A percentile compares a stretch with the other conserved stretches of the same genome.
Evolutionary conservation across 352 stramenopile genomes (phyloP).

Genomic region (Pythium grandisporangium): DNA sequence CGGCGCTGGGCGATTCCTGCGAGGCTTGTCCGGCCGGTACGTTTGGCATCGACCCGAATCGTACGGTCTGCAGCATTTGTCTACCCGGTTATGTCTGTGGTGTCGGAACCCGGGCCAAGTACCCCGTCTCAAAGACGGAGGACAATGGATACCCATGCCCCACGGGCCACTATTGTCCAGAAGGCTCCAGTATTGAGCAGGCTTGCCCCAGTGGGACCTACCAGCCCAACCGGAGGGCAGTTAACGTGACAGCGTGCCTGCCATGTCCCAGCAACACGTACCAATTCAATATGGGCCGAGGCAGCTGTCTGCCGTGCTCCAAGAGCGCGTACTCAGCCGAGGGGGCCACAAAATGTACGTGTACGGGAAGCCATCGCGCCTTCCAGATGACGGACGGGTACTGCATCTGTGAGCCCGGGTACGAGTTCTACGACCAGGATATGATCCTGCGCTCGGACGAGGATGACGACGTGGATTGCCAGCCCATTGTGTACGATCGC

Average conservation of each 20-base stretch:
- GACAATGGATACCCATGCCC: slow-evolving; percentile 85
- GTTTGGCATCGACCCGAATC: slow-evolving; percentile 73
- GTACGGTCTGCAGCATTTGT: slow-evolving; percentile 59
- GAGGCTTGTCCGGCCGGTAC: slow-evolving; percentile 68
- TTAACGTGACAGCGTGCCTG: slow-evolving; percentile 48
- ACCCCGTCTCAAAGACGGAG: slow-evolving; percentile 30
- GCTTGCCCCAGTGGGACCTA: slow-evolving; percentile 76
- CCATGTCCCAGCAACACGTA: slow-evolving; percentile 72
- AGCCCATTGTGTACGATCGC: slow-evolving; percentile 87
- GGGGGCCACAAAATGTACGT: slow-evolving; percentile 68
- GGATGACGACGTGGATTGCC: slow-evolving; percentile 85
- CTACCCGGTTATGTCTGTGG: slow-evolving; percentile 82
- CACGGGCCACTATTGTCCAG: slow-evolving; percentile 64
- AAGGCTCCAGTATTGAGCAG: slow-evolving; percentile 33
- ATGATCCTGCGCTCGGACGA: slow-evolving; percentile 71
- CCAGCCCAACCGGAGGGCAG: slow-evolving; percentile 32
- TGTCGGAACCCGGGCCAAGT: slow-evolving; percentile 45
- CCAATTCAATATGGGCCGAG: slow-evolving; percentile 50
- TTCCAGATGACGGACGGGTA: slow-evolving; percentile 89
- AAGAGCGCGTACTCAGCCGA: slow-evolving; percentile 53
- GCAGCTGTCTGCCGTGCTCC: slow-evolving; percentile 81
- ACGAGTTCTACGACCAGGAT: slow-evolving; percentile 88
- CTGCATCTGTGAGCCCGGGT: slow-evolving; percentile 88
- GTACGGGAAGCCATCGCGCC: slow-evolving; percentile 78
- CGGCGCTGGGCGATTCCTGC: slow-evolving; percentile 42